A percentile compares a stretch with the other conserved stretches of the same genome.
phyloP scores from a whole-genome alignment of 2,329 filamentous ascomycete species.

The Clarireedia paspali region DNA sequence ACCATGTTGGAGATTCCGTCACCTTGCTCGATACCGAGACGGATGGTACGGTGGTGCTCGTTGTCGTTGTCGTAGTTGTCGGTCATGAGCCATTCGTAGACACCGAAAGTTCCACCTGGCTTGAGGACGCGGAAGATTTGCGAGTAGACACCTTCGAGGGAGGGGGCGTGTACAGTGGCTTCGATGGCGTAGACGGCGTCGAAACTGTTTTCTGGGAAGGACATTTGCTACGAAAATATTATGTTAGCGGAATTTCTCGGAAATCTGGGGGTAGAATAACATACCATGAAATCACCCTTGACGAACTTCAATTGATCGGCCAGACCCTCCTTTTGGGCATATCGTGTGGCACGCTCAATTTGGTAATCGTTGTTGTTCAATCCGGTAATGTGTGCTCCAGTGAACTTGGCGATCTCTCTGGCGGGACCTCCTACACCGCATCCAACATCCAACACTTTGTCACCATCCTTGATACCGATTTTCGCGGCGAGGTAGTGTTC shows the following conservation, averaged over 20 bases:
- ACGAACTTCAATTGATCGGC: slow-evolving; percentile 74
- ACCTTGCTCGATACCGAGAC: slow-evolving; percentile 89
- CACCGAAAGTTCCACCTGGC: slow-evolving; percentile 89
- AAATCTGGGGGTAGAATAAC: slow-evolving; percentile 10
- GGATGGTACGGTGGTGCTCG: slow-evolving; percentile 77
- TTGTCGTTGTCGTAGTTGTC: slow-evolving; percentile 89
- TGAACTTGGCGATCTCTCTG: slow-evolving; percentile 93
- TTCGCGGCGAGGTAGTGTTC: slow-evolving; percentile 94
- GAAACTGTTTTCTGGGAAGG: slow-evolving; percentile 84
- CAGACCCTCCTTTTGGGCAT: slow-evolving; percentile 75
- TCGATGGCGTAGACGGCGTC: slow-evolving; percentile 97
- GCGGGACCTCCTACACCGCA: slow-evolving; percentile 96
- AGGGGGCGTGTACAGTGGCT: slow-evolving; percentile 90
- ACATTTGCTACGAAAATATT: slow-evolving; percentile 64
- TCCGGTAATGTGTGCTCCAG: slow-evolving; percentile 79
- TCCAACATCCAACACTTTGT: slow-evolving; percentile 90
- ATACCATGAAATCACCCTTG: slow-evolving; percentile 93
- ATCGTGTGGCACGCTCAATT: slow-evolving; percentile 83
- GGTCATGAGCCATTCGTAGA: slow-evolving; percentile 99
- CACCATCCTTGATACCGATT: slow-evolving; percentile 77
- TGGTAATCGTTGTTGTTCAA: slow-evolving; percentile 99
- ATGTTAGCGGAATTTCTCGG: background rate
- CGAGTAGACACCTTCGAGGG: slow-evolving; percentile 83
- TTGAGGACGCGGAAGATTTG: slow-evolving; percentile 94
- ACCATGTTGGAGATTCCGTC: slow-evolving; percentile 98